Evolutionary conservation across 768 basidiomycete genomes (phyloP), one percentile per base, ranked within the genome.

Genomic region (Podaxis sp.): DNA sequence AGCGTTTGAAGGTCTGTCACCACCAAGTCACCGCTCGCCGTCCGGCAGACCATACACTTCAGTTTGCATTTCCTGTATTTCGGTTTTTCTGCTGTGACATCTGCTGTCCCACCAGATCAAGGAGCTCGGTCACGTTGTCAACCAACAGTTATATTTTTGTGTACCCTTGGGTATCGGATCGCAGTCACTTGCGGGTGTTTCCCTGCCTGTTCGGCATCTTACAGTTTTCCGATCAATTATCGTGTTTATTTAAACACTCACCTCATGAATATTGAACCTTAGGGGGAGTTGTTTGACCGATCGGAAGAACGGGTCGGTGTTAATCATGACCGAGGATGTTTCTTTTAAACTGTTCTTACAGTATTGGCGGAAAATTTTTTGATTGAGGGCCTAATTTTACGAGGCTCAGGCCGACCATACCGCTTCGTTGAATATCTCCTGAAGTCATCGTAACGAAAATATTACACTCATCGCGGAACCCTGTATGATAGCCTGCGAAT

Each of bases 91-190:
- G 40, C 14, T n/a, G 7, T 18, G 13, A 18, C 16, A 14, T 42
- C 2, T 4, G 40, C 40, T 14, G 40, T 42, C 6, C 7, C 32
- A 18, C 18, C 42, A 44, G 7, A 14, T 18, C 7, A 14, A 13
- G 32, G 52, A 54, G 18, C 16, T 3, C 14, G 13, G 13, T 37
- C 21, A 37, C 28, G 46, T 35, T 14, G 27, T 48, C 46, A 11
- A 48, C 5, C 4, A 18, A 36, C 35, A 5, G 5, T 38, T 14
- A 21, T 58, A 48, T 50, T 58, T 58, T 50, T 50, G 13, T 25
- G 3, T 23, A n/a, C 21, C 57, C 57, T 58, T 58, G 46, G 18
- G 14, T n/a, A 38, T 50, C 57, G 57, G 57, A 58, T 58, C 57
- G 57, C 25, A 50, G 36, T 7, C 37, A 10, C n/a, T 25, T 6